A percentile compares a stretch with the other conserved stretches of the same genome.
Conservation (phyloP, 805 yeast species). For the Vanderwaltozyma yarrowii region DNA sequence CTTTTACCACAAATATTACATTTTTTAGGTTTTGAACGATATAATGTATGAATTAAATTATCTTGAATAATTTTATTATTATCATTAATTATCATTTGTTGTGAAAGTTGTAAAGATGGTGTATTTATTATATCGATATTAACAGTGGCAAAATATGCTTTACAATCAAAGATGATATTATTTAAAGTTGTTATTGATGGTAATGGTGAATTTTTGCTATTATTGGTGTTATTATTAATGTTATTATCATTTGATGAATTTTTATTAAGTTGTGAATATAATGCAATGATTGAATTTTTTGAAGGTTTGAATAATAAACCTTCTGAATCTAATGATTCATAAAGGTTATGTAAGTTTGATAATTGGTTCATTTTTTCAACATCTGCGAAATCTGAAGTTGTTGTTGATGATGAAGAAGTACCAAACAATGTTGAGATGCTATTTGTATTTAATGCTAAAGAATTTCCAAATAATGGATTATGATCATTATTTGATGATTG, state of each 20-base stretch:
- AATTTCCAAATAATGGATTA: slow-evolving; percentile 11
- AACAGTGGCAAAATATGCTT: slow-evolving; percentile 23
- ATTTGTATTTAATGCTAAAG: slow-evolving; percentile 3
- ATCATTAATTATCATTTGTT: slow-evolving; percentile 25
- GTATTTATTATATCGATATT: slow-evolving; percentile 23
- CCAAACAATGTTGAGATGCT: slow-evolving; percentile 17
- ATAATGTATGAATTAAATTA: slow-evolving; percentile 22
- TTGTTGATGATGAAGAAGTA: background rate
- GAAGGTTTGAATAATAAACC: slow-evolving; percentile 19
- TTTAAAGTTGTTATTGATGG: slow-evolving; percentile 18
- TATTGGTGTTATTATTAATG: no score
- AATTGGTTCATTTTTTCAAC: slow-evolving; percentile 13
- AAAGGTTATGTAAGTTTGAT: slow-evolving; percentile 13
- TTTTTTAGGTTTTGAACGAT: slow-evolving; percentile 50
- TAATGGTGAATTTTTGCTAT: slow-evolving; percentile 1
- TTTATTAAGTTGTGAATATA: slow-evolving; percentile 15
- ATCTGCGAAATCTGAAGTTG: slow-evolving; percentile 10
- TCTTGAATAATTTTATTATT: slow-evolving; percentile 22
- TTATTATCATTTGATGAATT: slow-evolving; percentile 1
- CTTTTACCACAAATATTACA: slow-evolving; percentile 89
- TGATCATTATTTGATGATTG: background rate
- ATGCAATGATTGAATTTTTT: slow-evolving; percentile 21
- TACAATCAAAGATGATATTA: slow-evolving; percentile 22
- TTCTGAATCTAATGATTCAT: slow-evolving; percentile 15
- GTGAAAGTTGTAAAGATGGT: slow-evolving; percentile 24